Conservation (phyloP, 306 rosid species). For the Luffa acutangula region DNA sequence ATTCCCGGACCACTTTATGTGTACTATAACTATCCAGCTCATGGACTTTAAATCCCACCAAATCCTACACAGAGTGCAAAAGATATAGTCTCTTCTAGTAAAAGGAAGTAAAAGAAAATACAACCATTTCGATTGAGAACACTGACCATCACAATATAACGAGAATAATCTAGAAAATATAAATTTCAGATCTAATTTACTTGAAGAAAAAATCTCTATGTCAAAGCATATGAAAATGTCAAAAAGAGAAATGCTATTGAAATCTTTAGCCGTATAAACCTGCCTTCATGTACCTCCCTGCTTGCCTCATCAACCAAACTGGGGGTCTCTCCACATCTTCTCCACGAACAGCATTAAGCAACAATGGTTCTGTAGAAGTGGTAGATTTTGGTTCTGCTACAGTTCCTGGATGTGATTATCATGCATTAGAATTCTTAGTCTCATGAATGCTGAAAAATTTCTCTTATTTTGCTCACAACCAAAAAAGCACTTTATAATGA, state of each 20-base stretch:
- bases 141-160: background rate
- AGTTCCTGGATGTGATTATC: constrained; percentile 33
- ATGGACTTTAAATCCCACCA: background rate
- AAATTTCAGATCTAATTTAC: background rate
- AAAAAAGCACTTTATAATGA: background rate
- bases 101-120: background rate
- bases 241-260: background rate
- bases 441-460: background rate
- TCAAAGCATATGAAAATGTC: background rate
- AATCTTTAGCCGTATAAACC: constrained; percentile 34
- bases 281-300: constrained; percentile 99
- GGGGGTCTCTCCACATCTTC: constrained; percentile 86
- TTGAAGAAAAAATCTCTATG: background rate
- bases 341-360: constrained; percentile 83
- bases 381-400: constrained; percentile 49
- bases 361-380: constrained; percentile 52
- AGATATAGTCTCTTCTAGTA: background rate
- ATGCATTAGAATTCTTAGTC: constrained; percentile 15
- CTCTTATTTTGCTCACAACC: background rate
- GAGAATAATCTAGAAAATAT: background rate
- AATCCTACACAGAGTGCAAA: background rate
- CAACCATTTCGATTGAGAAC: background rate
- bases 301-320: constrained; percentile 99
- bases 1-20: background rate
- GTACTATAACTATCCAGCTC: background rate